Evolutionary conservation across 78 protist genomes (phyloP).

Genomic region (Goniomonas avonlea): DNA sequence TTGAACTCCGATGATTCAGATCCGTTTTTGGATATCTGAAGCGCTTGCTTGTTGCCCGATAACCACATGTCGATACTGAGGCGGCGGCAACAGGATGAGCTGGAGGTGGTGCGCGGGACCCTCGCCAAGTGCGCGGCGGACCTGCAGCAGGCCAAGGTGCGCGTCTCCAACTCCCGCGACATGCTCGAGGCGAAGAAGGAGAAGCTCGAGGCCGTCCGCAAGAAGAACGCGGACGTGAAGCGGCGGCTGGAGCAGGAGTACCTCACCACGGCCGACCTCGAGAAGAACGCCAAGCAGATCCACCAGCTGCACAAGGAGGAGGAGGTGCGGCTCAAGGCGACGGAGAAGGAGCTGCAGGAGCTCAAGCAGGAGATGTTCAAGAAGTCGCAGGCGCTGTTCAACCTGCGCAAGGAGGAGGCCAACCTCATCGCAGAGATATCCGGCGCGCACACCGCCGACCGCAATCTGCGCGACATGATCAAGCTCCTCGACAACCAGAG

Average conservation of each 20-base stretch:
- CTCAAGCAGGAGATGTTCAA: constrained; percentile 46
- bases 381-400: constrained; percentile 44
- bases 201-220: constrained; percentile 3
- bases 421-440: constrained; percentile 49
- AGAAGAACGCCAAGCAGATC: constrained; percentile 26
- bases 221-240: background rate
- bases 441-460: constrained; percentile 45
- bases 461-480: constrained; percentile 46
- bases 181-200: background rate
- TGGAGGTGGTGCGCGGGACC: constrained; percentile 29
- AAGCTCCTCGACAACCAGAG: constrained; percentile 44
- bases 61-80: no score
- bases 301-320: constrained; percentile 11
- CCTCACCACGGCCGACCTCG: constrained; percentile 29
- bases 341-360: constrained; percentile 32
- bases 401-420: constrained; percentile 32
- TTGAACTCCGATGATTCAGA: no score
- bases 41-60: background rate
- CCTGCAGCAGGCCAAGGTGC: background rate
- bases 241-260: constrained; percentile 25
- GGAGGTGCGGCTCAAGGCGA: background rate
- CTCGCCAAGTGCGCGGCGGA: constrained; percentile 28
- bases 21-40: no score
- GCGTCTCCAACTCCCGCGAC: background rate
- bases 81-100: constrained; percentile 31